A percentile compares a stretch with the other conserved stretches of the same genome.
Evolutionary conservation across 2,329 filamentous ascomycete species (phyloP).

Genomic region (Calonectria naviculata): DNA sequence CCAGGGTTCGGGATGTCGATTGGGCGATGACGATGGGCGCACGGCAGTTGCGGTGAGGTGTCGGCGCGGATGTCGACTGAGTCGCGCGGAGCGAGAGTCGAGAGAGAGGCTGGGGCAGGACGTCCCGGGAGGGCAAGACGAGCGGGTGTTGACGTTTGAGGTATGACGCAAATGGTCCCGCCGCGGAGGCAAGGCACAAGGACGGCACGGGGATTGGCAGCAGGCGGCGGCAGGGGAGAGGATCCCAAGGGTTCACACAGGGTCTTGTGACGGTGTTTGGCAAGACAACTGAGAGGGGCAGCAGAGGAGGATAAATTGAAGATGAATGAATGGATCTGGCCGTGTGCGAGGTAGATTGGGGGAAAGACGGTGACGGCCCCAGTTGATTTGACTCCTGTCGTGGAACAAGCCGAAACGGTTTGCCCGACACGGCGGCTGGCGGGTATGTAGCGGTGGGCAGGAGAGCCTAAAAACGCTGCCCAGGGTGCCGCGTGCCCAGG

Average conservation of each 20-base stretch:
- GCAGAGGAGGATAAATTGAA: background rate
- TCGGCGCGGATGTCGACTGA: background rate
- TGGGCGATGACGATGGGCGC: background rate
- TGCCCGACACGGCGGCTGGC: constrained; percentile 4
- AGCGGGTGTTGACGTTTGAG: constrained; percentile 19
- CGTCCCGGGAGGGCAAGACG: background rate
- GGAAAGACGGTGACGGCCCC: constrained; percentile 17
- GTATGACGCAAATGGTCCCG: constrained; percentile 41
- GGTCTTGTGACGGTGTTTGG: background rate
- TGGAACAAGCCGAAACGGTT: constrained; percentile 9
- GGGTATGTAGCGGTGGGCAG: constrained; percentile 6
- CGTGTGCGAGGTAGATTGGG: background rate
- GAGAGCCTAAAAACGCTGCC: constrained; percentile 7
- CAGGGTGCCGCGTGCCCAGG: constrained; percentile 13
- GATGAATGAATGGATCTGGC: background rate
- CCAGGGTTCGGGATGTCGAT: background rate
- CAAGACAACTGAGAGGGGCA: background rate
- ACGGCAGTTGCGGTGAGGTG: background rate
- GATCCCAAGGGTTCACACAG: background rate
- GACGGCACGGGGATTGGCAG: background rate
- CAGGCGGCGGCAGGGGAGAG: no score
- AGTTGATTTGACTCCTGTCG: constrained; percentile 1
- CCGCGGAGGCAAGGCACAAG: constrained; percentile 34
- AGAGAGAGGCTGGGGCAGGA: constrained; percentile 4
- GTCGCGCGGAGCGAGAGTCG: background rate